Evolutionary conservation across 192 early-diverging fungal genomes (phyloP).

Genomic region (Phycomyces nitens): DNA sequence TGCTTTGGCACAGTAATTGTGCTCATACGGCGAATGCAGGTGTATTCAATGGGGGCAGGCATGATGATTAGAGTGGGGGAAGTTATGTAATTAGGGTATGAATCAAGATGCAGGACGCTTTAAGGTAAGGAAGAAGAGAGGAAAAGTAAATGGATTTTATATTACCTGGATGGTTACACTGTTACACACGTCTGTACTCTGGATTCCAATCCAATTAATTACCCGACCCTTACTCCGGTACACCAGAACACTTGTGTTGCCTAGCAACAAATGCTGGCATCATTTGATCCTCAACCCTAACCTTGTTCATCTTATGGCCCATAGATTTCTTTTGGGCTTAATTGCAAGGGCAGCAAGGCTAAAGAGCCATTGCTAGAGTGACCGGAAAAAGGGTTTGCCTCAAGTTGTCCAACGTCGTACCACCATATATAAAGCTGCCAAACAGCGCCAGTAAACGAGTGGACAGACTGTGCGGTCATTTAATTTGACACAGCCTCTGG

Average conservation of each 20-base stretch:
- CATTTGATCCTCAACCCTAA: too few relatives aligned
- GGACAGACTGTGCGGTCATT: too few relatives aligned
- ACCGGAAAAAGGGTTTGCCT: slow-evolving; percentile 1
- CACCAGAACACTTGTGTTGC: not conserved
- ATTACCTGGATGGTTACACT: not conserved
- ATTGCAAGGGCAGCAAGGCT: not conserved
- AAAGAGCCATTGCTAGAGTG: not conserved
- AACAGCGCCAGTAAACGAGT: not conserved
- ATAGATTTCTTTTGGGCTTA: not conserved
- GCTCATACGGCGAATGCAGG: slow-evolving; percentile 27
- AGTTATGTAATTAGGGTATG: not conserved
- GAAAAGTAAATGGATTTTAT: not conserved
- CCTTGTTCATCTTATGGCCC: not conserved
- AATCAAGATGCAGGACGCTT: not conserved
- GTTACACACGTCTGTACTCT: not conserved
- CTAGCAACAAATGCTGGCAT: not conserved
- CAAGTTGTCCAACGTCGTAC: not conserved
- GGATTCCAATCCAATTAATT: not conserved
- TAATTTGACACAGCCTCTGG: too few relatives aligned
- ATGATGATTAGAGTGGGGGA: slow-evolving; percentile 10
- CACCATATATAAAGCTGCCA: not conserved
- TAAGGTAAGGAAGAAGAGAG: not conserved
- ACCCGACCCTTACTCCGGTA: not conserved
- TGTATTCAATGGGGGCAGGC: slow-evolving; percentile 35
- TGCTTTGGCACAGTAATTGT: slow-evolving; percentile 29